Conservation (phyloP, 306 rosid genomes). For the Chamaecrista fasciculata region DNA sequence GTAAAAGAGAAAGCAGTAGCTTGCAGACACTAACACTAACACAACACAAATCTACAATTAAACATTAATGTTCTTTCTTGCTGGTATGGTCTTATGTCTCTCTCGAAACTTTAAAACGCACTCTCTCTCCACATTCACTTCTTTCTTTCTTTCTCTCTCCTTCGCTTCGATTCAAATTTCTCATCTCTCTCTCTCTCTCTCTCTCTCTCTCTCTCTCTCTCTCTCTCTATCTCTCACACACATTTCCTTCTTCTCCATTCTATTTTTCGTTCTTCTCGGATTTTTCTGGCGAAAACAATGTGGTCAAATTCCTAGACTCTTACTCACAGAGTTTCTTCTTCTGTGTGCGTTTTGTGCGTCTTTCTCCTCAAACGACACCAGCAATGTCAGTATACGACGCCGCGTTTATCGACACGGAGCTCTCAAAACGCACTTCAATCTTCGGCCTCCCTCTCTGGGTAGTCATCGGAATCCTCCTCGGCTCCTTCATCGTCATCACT, state of each 20-base stretch:
- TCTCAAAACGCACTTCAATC: constrained; percentile 77
- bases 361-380: neutral
- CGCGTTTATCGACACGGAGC: constrained; percentile 70
- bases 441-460: constrained; percentile 93
- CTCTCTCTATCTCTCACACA: too few relatives aligned
- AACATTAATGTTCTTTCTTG: neutral
- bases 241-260: neutral
- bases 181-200: neutral
- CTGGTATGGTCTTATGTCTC: neutral
- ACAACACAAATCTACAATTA: too few relatives aligned
- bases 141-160: constrained; percentile 17
- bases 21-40: neutral
- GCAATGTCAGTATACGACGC: constrained; percentile 77
- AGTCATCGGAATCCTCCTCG: constrained; percentile 82
- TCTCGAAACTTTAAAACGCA: neutral
- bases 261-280: neutral
- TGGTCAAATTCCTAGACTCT: constrained; percentile 6
- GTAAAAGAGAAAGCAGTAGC: too few relatives aligned
- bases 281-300: constrained; percentile 26
- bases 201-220: constrained; percentile 5
- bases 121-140: neutral
- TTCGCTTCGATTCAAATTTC: constrained; percentile 13
- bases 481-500: constrained; percentile 58
- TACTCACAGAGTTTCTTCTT: neutral
- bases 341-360: neutral